Evolutionary conservation across 1,284 basidiomycete genomes (phyloP).

Genomic region (Pterulicium gracile): DNA sequence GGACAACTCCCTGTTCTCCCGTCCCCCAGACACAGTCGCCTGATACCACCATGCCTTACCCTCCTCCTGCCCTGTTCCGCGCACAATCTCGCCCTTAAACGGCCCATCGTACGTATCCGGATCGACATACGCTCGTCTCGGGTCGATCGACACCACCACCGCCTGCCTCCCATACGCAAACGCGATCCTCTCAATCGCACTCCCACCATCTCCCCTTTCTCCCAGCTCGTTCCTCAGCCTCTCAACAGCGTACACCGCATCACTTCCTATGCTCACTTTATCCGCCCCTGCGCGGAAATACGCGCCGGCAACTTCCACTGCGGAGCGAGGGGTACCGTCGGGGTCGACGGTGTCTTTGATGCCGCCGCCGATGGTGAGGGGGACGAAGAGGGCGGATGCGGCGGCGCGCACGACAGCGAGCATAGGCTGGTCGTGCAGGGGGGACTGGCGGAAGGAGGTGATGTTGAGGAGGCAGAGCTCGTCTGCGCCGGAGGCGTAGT

Average conservation of each 20-base stretch:
- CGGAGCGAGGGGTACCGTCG: slow-evolving; percentile 80
- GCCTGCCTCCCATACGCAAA: slow-evolving; percentile 91
- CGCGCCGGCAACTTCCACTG: slow-evolving; percentile 89
- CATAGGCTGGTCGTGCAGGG: slow-evolving; percentile 96
- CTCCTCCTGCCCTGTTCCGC: slow-evolving; percentile 45
- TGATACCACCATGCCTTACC: slow-evolving; percentile 97
- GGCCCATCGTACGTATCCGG: slow-evolving; percentile 56
- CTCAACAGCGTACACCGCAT: slow-evolving; percentile 93
- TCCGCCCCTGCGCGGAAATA: slow-evolving; percentile 98
- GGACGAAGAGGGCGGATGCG: slow-evolving; percentile 89
- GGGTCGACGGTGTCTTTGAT: slow-evolving; percentile 97
- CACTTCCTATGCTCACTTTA: slow-evolving; percentile 94
- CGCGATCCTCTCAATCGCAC: slow-evolving; percentile 92
- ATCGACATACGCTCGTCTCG: slow-evolving; percentile 80
- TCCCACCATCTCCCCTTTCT: slow-evolving; percentile 52
- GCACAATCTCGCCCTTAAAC: slow-evolving; percentile 58
- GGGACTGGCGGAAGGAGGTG: slow-evolving; percentile 96
- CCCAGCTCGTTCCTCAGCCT: slow-evolving; percentile 48
- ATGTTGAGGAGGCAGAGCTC: slow-evolving; percentile 98
- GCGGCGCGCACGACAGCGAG: slow-evolving; percentile 87
- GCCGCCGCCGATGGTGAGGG: slow-evolving; percentile 97
- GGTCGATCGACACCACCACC: slow-evolving; percentile 97
- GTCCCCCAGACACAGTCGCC: slow-evolving; percentile 92
- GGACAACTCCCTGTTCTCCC: slow-evolving; percentile 82
- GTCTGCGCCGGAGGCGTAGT: slow-evolving; percentile 88